Percentiles rank a stretch among this genome's conserved stretches.
These are phyloP conservation scores for Penicillium desertorum DNA, from an alignment of 495 filamentous ascomycete species.

Conservation along the genomic window DNA sequence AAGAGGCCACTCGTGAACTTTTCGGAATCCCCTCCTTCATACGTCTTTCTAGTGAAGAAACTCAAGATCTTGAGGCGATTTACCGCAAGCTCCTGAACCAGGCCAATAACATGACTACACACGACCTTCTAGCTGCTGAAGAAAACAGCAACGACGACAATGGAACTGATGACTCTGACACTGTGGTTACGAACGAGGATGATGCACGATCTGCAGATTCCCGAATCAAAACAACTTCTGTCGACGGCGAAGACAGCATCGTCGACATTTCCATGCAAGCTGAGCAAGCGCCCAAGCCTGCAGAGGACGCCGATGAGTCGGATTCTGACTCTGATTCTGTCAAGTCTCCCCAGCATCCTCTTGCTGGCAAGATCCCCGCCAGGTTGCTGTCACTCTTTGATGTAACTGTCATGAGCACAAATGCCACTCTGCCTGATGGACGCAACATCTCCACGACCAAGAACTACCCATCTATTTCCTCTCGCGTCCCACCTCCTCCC, in stretches of 20 bases:
- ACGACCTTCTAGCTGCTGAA: slow-evolving; percentile 57
- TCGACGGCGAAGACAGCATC: slow-evolving; percentile 86
- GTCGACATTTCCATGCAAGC: slow-evolving; percentile 88
- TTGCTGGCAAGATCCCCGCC: slow-evolving; percentile 52
- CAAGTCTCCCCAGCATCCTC: slow-evolving; percentile 20
- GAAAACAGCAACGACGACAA: slow-evolving; percentile 31
- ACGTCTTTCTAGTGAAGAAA: slow-evolving; percentile 60
- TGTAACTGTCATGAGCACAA: slow-evolving; percentile 57
- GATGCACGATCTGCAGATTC: slow-evolving; percentile 71
- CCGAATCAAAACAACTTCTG: slow-evolving; percentile 69
- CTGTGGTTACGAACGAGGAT: slow-evolving; percentile 68
- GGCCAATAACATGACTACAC: slow-evolving; percentile 60
- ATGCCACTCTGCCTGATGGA: slow-evolving; percentile 60
- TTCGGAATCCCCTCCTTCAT: slow-evolving; percentile 63
- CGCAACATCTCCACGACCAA: slow-evolving; percentile 58
- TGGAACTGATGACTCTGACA: slow-evolving; percentile 64
- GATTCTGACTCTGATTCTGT: slow-evolving; percentile 8
- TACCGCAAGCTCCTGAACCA: slow-evolving; percentile 59
- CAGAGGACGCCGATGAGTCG: slow-evolving; percentile 19
- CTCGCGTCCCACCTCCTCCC: slow-evolving; percentile 38
- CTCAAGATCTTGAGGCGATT: slow-evolving; percentile 57
- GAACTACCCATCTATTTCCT: slow-evolving; percentile 54
- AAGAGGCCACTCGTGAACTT: slow-evolving; percentile 42
- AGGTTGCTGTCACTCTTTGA: slow-evolving; percentile 69
- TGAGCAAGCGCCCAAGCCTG: slow-evolving; percentile 36